Evolutionary conservation across 352 stramenopile genomes (phyloP), one percentile per base, ranked within the genome.

Genomic region (Phytophthora multivora): DNA sequence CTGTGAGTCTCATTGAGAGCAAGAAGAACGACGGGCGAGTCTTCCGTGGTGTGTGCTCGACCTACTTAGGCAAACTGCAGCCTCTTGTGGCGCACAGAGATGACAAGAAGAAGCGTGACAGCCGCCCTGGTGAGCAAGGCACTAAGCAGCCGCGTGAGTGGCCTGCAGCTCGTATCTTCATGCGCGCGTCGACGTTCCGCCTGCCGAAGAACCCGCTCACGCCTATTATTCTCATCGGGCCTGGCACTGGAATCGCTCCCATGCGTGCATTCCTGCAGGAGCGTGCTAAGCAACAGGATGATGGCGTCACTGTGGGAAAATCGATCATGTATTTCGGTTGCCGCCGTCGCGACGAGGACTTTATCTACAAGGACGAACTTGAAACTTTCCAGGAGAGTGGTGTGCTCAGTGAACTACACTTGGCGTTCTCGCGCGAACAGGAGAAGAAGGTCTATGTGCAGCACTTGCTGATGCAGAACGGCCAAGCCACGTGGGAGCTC

Each of bases 251-350:
- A 38, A 96, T 99, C 43, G 97, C 97, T 15, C 97, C 97, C 0
- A 99, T 99, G 93, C 83, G 97, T 39, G 97, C 96, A 2, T 90
- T 99, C 60, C 72, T 99, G 25, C 96, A 99, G 63, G 96, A 99
- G 73, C 87, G 97, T 54, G 69, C 80, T 5, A 73, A 94, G 56
- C 86, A 95, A 69, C 67, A 83, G 25, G 54, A 80, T 30, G 77
- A 71, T 15, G 86, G 79, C 5, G 43, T 81, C 2, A 55, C 19
- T 8, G 71, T 98, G 19, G 95, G 96, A 18, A 66, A 79, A 36
- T 97, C 94, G 38, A 81, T 98, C 16, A 75, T 99, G 40, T 99
- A 93, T 70, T 98, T 98, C 77, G 91, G 91, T 46, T 97, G 90
- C 70, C 85, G 91, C 21, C 79, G 77, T 15, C 67, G 75, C 5